Conservation (phyloP, 2,329 filamentous ascomycete genomes). For the Botrytis fabae region DNA sequence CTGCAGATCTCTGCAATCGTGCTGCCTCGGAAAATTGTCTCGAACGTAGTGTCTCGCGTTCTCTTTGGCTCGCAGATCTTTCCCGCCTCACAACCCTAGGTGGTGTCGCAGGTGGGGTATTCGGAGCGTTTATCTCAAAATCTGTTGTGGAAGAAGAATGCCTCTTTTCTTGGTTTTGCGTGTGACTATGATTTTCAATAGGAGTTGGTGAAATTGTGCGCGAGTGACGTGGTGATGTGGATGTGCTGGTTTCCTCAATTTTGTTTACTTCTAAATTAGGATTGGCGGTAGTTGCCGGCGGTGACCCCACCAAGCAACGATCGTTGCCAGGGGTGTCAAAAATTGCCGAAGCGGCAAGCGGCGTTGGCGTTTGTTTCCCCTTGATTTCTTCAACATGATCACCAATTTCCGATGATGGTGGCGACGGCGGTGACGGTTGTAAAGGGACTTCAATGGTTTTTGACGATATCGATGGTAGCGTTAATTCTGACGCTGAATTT, state of each 20-base stretch:
- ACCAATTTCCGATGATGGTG: constrained; percentile 21
- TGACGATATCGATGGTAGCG: neutral
- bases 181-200: constrained; percentile 17
- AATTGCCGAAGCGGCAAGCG: constrained; percentile 9
- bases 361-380: neutral
- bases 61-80: constrained; percentile 23
- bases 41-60: constrained; percentile 21
- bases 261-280: constrained; percentile 23
- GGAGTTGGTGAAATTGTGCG: constrained; percentile 16
- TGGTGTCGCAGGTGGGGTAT: constrained; percentile 24
- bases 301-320: constrained; percentile 24
- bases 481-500: neutral
- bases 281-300: constrained; percentile 16
- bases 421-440: constrained; percentile 16
- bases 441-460: neutral
- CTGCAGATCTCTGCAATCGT: constrained; percentile 21
- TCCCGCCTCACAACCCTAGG: constrained; percentile 19
- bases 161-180: constrained; percentile 13
- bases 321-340: constrained; percentile 21
- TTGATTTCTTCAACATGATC: constrained; percentile 6
- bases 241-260: constrained; percentile 15
- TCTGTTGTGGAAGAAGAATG: constrained; percentile 22
- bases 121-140: constrained; percentile 19
- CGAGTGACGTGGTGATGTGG: constrained; percentile 24
- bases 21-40: constrained; percentile 24